Evolutionary conservation across 495 filamentous ascomycete genomes (phyloP), one percentile per base, ranked within the genome.

Genomic region (Glarea lozoyensis): DNA sequence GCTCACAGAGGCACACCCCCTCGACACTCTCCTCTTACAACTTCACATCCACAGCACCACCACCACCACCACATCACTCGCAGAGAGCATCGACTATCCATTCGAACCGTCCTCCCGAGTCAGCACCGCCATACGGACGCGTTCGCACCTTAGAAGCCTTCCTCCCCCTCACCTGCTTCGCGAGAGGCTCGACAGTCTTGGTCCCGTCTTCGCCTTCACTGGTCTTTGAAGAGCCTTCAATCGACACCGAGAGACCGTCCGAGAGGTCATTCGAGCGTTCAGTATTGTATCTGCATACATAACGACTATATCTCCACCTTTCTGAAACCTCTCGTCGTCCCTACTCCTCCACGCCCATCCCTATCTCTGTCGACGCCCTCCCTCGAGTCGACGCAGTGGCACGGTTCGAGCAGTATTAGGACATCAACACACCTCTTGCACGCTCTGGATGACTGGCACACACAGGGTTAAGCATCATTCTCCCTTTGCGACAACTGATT

Each of bases 401-500:
- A 32, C 20, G 13, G 21, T n/a, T 32, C 29, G 16, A 41, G 25
- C 25, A 40, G 2, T 18, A 29, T 15, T 15, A 42, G 32, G 40
- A n/a, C n/a, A n/a, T n/a, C n/a, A n/a, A n/a, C n/a, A n/a, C n/a
- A n/a, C n/a, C n/a, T n/a, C n/a, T 23, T 40, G n/a, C 17, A 42
- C 44, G n/a, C 24, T 45, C 35, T 32, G 23, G 38, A 57, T 57
- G 54, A 57, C 43, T 20, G 42, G 29, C 38, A 41, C 37, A 40
- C 27, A 40, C 39, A 38, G 36, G 17, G n/a, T 43, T 42, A 33
- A 43, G 46, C 31, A 53, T 55, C 48, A 42, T 48, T 11, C 47
- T 49, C 54, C 46, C 46, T 54, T 43, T 53, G 42, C 53, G 52
- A 55, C 49, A 45, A 39, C 19, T 22, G 9, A 41, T 52, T 47